Evolutionary conservation across 108 stramenopile species (phyloP), one percentile per base, ranked within the genome.

Genomic region (Cyclostephanos tholiformis): DNA sequence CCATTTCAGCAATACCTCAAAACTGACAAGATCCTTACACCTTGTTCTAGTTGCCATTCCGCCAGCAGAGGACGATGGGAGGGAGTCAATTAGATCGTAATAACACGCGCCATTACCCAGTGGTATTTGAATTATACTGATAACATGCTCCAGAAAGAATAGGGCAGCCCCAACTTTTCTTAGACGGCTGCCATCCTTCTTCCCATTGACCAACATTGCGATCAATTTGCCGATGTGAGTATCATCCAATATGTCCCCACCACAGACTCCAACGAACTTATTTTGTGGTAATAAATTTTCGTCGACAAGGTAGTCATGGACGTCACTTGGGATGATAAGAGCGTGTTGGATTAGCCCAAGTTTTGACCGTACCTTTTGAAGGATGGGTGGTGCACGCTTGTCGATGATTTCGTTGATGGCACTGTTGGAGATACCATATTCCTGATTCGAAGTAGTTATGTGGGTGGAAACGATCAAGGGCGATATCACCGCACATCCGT

Each of bases 281-380:
- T 92, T 84, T 69, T 93, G 95, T 25, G 74, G 74, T 59, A 96
- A 76, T 11, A 96, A 71, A 43, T 90, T 83, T 43, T 86, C 69
- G 84, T 96, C 95, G 0, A 96, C 92, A 56, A 96, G 71, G 72
- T 92, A 87, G 74, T 96, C 95, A 78, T 96, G 95, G 27, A 96
- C 95, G 77, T 96, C 95, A 26, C 86, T 87, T 9, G 95, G 95
- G 69, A 96, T 90, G 25, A 96, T 96, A 13, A 96, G 80, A n/a
- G 92, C 88, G 64, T 79, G 74, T 22, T 77, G 59, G 58, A 82
- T 83, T 59, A 96, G 80, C 57, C 88, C 91, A 32, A 91, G 68
- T 74, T 94, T 96, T 14, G 69, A 60, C 35, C 95, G 86, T 32
- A 96, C 88, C 14, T 65, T 74, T 19, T 71, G 67, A 17, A 96